Evolutionary conservation across 1,284 basidiomycete genomes (phyloP).

Genomic region (Apiotrichum laibachii): DNA sequence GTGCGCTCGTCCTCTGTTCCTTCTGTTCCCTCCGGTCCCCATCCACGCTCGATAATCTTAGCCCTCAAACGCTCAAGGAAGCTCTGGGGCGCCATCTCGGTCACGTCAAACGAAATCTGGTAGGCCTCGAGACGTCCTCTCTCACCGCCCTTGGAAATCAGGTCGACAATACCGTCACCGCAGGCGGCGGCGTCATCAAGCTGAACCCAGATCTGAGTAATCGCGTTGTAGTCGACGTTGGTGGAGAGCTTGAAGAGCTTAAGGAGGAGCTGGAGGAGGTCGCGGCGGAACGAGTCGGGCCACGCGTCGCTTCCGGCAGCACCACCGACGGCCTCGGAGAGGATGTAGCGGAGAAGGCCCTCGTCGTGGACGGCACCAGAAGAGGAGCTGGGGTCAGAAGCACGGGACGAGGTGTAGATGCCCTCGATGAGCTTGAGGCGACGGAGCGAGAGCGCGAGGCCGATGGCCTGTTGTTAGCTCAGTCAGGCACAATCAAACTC

Average conservation of each 20-base stretch:
- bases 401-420: conserved; percentile 58
- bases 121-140: conserved; percentile 70
- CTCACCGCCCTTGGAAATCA: conserved; percentile 45
- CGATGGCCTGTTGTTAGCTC: conserved; percentile 91
- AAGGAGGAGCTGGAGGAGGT: conserved; percentile 61
- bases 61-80: conserved; percentile 68
- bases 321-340: conserved; percentile 77
- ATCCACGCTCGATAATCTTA: conserved; percentile 36
- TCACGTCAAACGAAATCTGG: conserved; percentile 90
- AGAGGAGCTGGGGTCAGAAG: conserved; percentile 24
- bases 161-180: conserved; percentile 38
- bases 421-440: conserved; percentile 78
- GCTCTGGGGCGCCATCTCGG: conserved; percentile 87
- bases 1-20: conserved; percentile 58
- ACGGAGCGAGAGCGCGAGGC: conserved; percentile 84
- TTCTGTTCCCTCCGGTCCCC: conserved; percentile 54
- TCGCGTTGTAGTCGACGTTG: conserved; percentile 66
- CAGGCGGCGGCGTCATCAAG: conserved; percentile 68
- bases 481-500: conserved; percentile 2
- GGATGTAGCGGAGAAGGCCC: conserved; percentile 77
- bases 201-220: conserved; percentile 85
- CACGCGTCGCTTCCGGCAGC: conserved; percentile 47
- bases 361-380: conserved; percentile 60
- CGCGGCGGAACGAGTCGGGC: conserved; percentile 53
- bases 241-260: conserved; percentile 71